Evolutionary conservation across 2,329 filamentous ascomycete species (phyloP), one percentile per base, ranked within the genome.

Genomic region (Trichoderma hamatum): DNA sequence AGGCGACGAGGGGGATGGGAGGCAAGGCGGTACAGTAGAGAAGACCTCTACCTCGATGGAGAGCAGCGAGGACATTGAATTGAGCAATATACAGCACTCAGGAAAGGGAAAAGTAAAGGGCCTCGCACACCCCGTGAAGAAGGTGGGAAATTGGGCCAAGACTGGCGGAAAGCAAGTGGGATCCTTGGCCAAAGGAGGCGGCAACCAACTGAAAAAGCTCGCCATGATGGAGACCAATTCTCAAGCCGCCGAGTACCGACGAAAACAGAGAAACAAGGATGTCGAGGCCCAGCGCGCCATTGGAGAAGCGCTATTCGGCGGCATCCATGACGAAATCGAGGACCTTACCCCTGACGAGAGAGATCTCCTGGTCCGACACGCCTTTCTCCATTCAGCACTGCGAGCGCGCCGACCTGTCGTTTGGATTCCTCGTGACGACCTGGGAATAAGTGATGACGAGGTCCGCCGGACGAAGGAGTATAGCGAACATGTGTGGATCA

Each of bases 381-480:
- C 95, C 0, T 99, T 99, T 80, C 90, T 94, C 80, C 96, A 99
- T 76, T 90, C 90, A 39, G 96, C 96, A 0, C 84, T 97, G 46
- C 89, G 96, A 10, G 92, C 94, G 1, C 88, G 92, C 64, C 87
- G 94, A 65, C 96, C 96, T 0, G 93, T 92, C 0, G 90, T 99
- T 30, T 99, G 96, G 96, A 92, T 99, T 55, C 96, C 96, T 0
- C 88, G 91, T 13, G 96, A 99, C 76, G 92, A 96, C 73, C 80
- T 98, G 5, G 96, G 96, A 5, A 88, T 99, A 69, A 94, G 92
- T 72, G 93, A 97, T 74, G 95, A 98, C 73, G 96, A 99, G 82
- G 91, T 98, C 55, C 85, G 85, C 75, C 85, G 92, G 43, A 97
- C 94, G 7, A 86, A 90, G 72, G 84, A 85, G 59, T 92, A 94